Evolutionary conservation across 179 eudicot genomes (phyloP).

Genomic region (Camellia oleifera): DNA sequence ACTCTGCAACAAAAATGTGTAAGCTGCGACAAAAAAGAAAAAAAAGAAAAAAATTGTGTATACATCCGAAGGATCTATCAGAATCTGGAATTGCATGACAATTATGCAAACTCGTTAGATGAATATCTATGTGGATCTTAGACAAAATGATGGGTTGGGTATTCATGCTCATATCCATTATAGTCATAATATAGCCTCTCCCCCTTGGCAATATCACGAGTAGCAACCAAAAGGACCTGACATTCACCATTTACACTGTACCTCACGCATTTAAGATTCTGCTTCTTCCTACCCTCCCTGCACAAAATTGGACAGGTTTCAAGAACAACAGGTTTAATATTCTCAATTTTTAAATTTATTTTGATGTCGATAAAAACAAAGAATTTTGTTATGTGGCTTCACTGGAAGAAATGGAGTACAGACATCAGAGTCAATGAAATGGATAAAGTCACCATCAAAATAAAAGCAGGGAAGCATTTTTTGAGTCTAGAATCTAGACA

Average conservation of each 20-base stretch:
- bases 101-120: constrained; percentile 16
- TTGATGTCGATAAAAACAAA: not conserved
- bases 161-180: constrained; percentile 80
- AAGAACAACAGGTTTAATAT: constrained; percentile 15
- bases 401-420: not conserved
- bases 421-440: not conserved
- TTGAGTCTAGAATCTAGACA: not conserved
- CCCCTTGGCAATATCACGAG: constrained; percentile 85
- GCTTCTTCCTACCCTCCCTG: constrained; percentile 80
- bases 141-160: constrained; percentile 85
- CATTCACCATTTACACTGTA: constrained; percentile 77
- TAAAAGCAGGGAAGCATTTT: not conserved
- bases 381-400: not conserved
- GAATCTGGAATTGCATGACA: constrained; percentile 2
- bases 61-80: not conserved
- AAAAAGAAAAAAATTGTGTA: not conserved
- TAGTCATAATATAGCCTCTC: constrained; percentile 89
- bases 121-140: constrained; percentile 25
- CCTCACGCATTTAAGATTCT: constrained; percentile 81
- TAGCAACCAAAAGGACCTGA: constrained; percentile 71
- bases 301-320: constrained; percentile 23
- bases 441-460: not conserved
- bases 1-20: constrained; percentile 1
- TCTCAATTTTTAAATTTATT: not conserved
- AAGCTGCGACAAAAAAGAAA: not conserved